Percentiles rank a stretch among this genome's conserved stretches.
These are phyloP conservation scores for Sphagnum tenellum DNA, from an alignment of 225 moss, liverwort and hornwort genomes.

Conservation along the genomic window DNA sequence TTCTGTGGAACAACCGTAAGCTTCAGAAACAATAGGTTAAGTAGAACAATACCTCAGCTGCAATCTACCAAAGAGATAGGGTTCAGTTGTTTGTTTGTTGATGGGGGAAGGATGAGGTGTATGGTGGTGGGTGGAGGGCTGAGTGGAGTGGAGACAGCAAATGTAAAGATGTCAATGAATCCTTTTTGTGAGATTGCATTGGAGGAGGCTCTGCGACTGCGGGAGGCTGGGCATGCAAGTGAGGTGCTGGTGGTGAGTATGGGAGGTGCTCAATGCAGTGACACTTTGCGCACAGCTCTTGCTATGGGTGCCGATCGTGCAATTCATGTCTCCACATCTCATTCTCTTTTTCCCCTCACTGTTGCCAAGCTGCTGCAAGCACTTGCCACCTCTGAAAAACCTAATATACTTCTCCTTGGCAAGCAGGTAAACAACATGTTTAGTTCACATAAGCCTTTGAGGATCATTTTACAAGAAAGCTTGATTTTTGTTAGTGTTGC, in stretches of 20 bases:
- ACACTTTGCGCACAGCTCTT: conserved; percentile 77
- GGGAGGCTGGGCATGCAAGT: conserved; percentile 77
- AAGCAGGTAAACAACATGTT: conserved; percentile 43
- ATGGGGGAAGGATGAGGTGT: neutral
- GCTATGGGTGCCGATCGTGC: conserved; percentile 98
- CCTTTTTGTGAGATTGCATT: conserved; percentile 93
- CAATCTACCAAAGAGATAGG: too few species aligned
- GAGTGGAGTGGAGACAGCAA: conserved; percentile 94
- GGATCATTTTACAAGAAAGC: conserved; percentile 12
- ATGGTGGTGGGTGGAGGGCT: conserved; percentile 5
- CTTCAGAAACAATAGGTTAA: too few species aligned
- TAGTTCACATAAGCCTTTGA: too few species aligned
- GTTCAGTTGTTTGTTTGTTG: neutral
- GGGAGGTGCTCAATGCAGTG: conserved; percentile 80
- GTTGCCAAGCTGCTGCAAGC: conserved; percentile 72
- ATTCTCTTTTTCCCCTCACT: conserved; percentile 56
- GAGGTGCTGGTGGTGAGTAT: conserved; percentile 93
- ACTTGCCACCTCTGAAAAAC: conserved; percentile 55
- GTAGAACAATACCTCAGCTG: too few species aligned
- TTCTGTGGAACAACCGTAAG: too few species aligned
- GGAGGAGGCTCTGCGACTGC: conserved; percentile 83
- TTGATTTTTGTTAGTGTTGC: too few species aligned
- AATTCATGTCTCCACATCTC: conserved; percentile 68
- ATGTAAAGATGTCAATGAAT: conserved; percentile 99
- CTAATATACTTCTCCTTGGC: conserved; percentile 66